Base-by-base conservation (phyloP, 108 stramenopile genomes). In the Cyclotella distinguenda region DNA sequence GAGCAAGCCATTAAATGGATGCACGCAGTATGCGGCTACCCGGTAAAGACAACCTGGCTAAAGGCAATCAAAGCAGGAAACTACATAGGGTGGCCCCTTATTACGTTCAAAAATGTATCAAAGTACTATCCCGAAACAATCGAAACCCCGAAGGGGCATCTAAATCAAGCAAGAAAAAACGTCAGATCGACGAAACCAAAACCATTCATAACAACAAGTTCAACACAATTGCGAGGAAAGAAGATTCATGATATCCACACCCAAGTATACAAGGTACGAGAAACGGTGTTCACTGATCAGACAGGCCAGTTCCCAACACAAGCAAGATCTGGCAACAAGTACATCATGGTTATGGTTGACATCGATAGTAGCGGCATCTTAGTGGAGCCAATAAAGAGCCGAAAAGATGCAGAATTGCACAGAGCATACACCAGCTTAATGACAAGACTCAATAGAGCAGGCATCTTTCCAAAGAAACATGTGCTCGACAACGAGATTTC, bases 11-110 rank as follows among this genome's bases (percentile, higher is more conserved):
- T 57, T 36, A 35, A 22, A 38, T 57, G 36, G 35, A 16, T 58
- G 39, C 62, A 63, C 9, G 46, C 62, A 8, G 0, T 10, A 6
- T 48, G 25, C 12, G 47, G 47, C 13, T 35, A 23, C 62, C 62
- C 62, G 9, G 47, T 60, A 21, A 28, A 48, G 21, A 21, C 51
- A 0, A 65, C 64, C 3, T 65, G 64, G 64, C 38, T 65, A 6
- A 55, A 53, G n/a, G 64, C 64, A 11, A 65, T 65, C 34, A 51
- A 53, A 35, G 40, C 38, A 15, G 50, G 64, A 11, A 42, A 53
- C 39, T 65, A 36, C 19, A n/a, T 15, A 6, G 39, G 40, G 15
- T 65, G 64, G 64, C 64, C 64, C 13, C 13, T 39, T 12, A 5
- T 65, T 13, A 65, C 50, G 9, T n/a, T 7, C 23, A 4, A 19